A percentile compares a stretch with the other conserved stretches of the same genome.
Evolutionary conservation across 768 basidiomycete species (phyloP).

Genomic region (Mycena alexandri): DNA sequence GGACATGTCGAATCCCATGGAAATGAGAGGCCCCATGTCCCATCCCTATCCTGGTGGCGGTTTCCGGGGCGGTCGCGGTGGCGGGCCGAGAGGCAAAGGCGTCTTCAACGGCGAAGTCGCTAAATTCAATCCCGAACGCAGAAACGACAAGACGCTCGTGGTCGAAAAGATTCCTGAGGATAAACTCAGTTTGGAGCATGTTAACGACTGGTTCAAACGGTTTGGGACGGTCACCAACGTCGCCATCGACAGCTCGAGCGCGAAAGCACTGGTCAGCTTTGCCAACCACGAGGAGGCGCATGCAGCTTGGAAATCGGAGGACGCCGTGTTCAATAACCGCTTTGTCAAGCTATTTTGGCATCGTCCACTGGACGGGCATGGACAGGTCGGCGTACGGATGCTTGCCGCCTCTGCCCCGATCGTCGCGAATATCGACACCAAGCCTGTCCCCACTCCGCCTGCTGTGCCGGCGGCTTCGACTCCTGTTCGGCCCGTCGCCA

Average conservation of each 20-base stretch:
- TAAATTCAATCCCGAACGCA: conserved; percentile 74
- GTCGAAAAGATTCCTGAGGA: conserved; percentile 95
- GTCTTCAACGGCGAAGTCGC: conserved; percentile 76
- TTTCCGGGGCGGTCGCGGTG: conserved; percentile 57
- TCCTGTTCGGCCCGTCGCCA: conserved; percentile 43
- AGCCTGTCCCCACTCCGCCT: conserved; percentile 46
- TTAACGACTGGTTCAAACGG: conserved; percentile 91
- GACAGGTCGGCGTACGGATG: conserved; percentile 80
- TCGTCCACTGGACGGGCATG: conserved; percentile 92
- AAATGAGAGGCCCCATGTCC: conserved; percentile 50
- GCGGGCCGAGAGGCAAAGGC: conserved; percentile 63
- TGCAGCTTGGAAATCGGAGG: conserved; percentile 92
- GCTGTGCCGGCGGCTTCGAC: conserved; percentile 39
- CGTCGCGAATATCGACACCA: conserved; percentile 71
- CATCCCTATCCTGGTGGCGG: conserved; percentile 41
- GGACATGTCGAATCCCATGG: conserved; percentile 46
- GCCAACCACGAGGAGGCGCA: conserved; percentile 85
- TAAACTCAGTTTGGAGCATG: conserved; percentile 79
- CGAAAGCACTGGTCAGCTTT: conserved; percentile 92
- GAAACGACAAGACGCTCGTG: conserved; percentile 85
- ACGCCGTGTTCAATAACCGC: conserved; percentile 94
- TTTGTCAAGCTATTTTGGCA: conserved; percentile 99
- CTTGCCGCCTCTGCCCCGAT: conserved; percentile 86
- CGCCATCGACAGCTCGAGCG: conserved; percentile 79
- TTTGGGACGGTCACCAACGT: conserved; percentile 95